phyloP scores from a whole-genome alignment of 1,139 yeast species.

The Suhomyces ambrosiae region DNA sequence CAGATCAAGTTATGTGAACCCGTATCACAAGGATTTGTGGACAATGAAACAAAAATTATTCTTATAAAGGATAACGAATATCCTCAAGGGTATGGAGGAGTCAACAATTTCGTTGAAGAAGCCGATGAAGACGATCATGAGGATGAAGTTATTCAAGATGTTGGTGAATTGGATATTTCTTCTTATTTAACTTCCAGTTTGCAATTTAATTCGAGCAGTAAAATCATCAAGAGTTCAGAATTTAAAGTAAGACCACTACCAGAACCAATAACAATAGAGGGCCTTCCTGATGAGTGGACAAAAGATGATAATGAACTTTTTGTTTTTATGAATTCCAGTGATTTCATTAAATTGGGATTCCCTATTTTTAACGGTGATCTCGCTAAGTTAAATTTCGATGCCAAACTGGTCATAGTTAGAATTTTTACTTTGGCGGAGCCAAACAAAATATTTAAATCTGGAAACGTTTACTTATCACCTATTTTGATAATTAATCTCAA shows the following conservation, averaged over 20 bases:
- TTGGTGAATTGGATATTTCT: slow-evolving; percentile 34
- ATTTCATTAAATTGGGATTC: slow-evolving; percentile 56
- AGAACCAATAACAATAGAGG: slow-evolving; percentile 28
- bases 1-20: slow-evolving; percentile 69
- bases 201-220: slow-evolving; percentile 21
- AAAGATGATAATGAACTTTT: slow-evolving; percentile 48
- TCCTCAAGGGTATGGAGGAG: slow-evolving; percentile 11
- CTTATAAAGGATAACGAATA: slow-evolving; percentile 44
- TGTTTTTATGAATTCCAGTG: slow-evolving; percentile 55
- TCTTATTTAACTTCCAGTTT: slow-evolving; percentile 38
- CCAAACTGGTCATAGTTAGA: slow-evolving; percentile 41
- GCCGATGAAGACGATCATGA: slow-evolving; percentile 12
- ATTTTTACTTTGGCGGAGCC: slow-evolving; percentile 69
- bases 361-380: slow-evolving; percentile 70
- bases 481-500: slow-evolving; percentile 57
- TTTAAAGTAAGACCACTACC: slow-evolving; percentile 36
- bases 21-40: slow-evolving; percentile 62
- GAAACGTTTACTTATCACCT: slow-evolving; percentile 62
- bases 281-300: slow-evolving; percentile 32
- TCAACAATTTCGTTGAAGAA: slow-evolving; percentile 4
- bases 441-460: slow-evolving; percentile 39
- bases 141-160: slow-evolving; percentile 9
- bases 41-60: slow-evolving; percentile 49
- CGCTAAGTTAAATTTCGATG: slow-evolving; percentile 39
- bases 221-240: slow-evolving; percentile 8